Evolutionary conservation across 1,284 basidiomycete species (phyloP), one percentile per base, ranked within the genome.

Genomic region (Phylloporus sp.): DNA sequence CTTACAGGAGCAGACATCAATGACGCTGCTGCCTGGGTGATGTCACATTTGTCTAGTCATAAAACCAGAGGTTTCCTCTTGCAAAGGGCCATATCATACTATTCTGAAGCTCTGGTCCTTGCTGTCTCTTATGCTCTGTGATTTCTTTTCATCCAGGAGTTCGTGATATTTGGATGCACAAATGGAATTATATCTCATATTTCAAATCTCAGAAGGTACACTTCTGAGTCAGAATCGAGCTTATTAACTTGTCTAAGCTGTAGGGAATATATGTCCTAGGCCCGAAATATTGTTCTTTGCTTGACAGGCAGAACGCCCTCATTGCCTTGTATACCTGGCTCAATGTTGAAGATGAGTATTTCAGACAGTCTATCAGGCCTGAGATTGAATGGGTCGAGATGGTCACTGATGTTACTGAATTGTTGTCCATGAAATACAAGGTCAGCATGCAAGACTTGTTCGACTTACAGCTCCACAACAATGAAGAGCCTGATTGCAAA

Each of bases 121-220:
- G 93, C 95, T 12, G 92, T 99, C 63, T 89, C 91, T 5, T 86
- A 84, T 64, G 90, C 93, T 59, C 83, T 99, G 44, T 86, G 89
- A 50, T 94, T 90, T 76, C 84, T 99, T 66, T 96, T 98, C 76
- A 81, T 95, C 58, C 89, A 96, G 58, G 87, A 94, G 67, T 88
- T 93, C 68, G 98, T 99, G 75, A 96, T 77, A 90, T 99, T 67
- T 98, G 92, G 90, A 89, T 90, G 32, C 95, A 98, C 81, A 94
- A 95, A 72, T 88, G 94, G 56, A 98, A 99, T 76, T 91, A 94
- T 73, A 90, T 97, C 71, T 89, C 89, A 50, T 86, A 91, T 75
- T 91, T 93, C 75, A 89, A 93, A 69, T 80, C 84, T 57, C 76
- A 80, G 47, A 86, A 88, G 64, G 82, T 84, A 61, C 81, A 77